Conservation (phyloP, 179 eudicot genomes). For the Carnegiea gigantea region DNA sequence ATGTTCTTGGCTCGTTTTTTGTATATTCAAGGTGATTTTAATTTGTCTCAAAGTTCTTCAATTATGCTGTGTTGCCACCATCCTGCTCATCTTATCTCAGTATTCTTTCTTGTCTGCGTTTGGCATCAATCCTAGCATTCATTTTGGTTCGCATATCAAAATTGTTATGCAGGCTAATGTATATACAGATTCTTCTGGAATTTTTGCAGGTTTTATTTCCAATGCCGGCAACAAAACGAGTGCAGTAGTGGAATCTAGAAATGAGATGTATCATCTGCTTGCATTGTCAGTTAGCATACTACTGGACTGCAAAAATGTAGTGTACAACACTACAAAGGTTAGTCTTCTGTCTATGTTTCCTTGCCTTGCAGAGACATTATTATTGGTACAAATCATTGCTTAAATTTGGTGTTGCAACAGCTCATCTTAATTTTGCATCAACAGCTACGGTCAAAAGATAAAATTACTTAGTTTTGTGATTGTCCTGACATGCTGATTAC, state of each 20-base stretch:
- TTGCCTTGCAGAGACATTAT: not conserved
- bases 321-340: constrained; percentile 91
- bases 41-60: constrained; percentile 9
- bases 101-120: too few relatives aligned
- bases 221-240: too few relatives aligned
- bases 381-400: not conserved
- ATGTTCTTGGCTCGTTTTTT: not conserved
- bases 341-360: constrained; percentile 19
- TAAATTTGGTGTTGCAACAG: not conserved
- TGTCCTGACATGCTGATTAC: too few relatives aligned
- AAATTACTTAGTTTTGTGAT: not conserved
- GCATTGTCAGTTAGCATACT: constrained; percentile 95
- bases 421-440: not conserved
- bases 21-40: not conserved
- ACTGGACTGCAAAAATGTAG: constrained; percentile 92
- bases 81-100: too few relatives aligned
- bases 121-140: too few relatives aligned
- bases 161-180: too few relatives aligned
- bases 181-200: too few relatives aligned
- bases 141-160: too few relatives aligned
- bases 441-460: not conserved
- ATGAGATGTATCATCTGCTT: constrained; percentile 49
- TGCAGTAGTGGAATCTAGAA: too few relatives aligned
- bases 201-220: too few relatives aligned
- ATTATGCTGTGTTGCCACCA: too few relatives aligned